Evolutionary conservation across 768 basidiomycete genomes (phyloP).

Genomic region (Solioccasus polychromus): DNA sequence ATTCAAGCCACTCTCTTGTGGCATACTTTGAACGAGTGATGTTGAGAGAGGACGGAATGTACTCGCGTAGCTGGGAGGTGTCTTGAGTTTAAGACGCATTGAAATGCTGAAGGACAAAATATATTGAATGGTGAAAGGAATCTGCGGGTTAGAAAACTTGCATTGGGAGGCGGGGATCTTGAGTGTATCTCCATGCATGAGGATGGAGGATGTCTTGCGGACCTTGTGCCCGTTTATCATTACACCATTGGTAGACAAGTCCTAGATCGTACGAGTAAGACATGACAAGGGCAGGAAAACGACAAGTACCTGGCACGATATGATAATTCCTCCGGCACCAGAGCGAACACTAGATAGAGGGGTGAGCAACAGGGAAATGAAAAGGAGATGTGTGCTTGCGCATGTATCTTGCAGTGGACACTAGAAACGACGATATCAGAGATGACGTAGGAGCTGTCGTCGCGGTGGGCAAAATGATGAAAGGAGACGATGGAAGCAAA

Average conservation of each 20-base stretch:
- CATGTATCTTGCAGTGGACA: constrained; percentile 77
- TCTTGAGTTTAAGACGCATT: constrained; percentile 58
- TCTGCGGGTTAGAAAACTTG: constrained; percentile 19
- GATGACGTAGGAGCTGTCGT: constrained; percentile 56
- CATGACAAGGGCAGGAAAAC: background rate
- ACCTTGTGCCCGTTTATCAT: constrained; percentile 68
- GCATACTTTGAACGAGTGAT: constrained; percentile 52
- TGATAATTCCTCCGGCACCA: constrained; percentile 66
- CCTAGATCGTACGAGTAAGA: constrained; percentile 40
- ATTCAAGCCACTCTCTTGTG: background rate
- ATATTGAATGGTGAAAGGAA: background rate
- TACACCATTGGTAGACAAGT: constrained; percentile 75
- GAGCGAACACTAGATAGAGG: constrained; percentile 53
- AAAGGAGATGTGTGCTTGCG: constrained; percentile 41
- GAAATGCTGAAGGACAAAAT: constrained; percentile 48
- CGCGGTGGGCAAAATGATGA: constrained; percentile 1
- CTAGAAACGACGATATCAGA: constrained; percentile 62
- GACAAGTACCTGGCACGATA: constrained; percentile 68
- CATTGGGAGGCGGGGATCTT: constrained; percentile 67
- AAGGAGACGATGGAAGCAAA: constrained; percentile 21
- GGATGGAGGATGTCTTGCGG: constrained; percentile 61
- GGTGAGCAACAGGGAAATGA: background rate
- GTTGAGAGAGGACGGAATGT: constrained; percentile 58
- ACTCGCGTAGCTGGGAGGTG: constrained; percentile 49
- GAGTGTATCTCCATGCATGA: constrained; percentile 75